Conservation (phyloP, 2,329 filamentous ascomycete species). For the Drechslerella dactyloides region DNA sequence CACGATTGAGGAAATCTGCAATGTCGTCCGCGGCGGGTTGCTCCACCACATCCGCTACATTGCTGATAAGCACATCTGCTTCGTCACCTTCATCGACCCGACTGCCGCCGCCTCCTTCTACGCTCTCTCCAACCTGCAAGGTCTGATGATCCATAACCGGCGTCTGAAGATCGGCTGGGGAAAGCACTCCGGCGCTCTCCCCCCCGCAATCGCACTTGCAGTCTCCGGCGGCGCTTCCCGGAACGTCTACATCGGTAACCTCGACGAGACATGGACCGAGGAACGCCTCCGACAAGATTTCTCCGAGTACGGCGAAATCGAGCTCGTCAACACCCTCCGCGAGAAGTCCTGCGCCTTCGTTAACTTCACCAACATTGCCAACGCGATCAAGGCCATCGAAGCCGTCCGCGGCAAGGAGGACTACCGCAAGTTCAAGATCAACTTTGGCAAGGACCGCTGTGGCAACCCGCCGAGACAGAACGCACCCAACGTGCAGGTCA, state of each 20-base stretch:
- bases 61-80: slow-evolving; percentile 99
- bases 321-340: slow-evolving; percentile 91
- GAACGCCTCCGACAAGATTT: slow-evolving; percentile 96
- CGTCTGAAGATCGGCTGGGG: slow-evolving; percentile 99
- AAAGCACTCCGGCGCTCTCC: slow-evolving; percentile 95
- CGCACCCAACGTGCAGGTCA: slow-evolving; percentile 51
- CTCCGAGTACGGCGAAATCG: slow-evolving; percentile 95
- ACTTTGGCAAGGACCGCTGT: slow-evolving; percentile 98
- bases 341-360: slow-evolving; percentile 99
- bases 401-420: slow-evolving; percentile 92
- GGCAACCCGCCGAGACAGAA: slow-evolving; percentile 89
- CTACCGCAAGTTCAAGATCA: slow-evolving; percentile 98
- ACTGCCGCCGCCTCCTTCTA: slow-evolving; percentile 98
- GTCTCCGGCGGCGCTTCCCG: slow-evolving; percentile 97
- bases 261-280: slow-evolving; percentile 97
- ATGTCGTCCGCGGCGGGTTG: slow-evolving; percentile 92
- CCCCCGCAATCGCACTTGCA: slow-evolving; percentile 91
- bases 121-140: slow-evolving; percentile 94
- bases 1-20: slow-evolving; percentile 99
- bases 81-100: slow-evolving; percentile 98
- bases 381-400: slow-evolving; percentile 99
- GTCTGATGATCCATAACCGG: slow-evolving; percentile 98
- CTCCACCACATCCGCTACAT: slow-evolving; percentile 99
- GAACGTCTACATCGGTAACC: slow-evolving; percentile 96
- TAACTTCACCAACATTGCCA: slow-evolving; percentile 99